Evolutionary conservation across 345 rosid species (phyloP).

Genomic region (Triadica sebifera): DNA sequence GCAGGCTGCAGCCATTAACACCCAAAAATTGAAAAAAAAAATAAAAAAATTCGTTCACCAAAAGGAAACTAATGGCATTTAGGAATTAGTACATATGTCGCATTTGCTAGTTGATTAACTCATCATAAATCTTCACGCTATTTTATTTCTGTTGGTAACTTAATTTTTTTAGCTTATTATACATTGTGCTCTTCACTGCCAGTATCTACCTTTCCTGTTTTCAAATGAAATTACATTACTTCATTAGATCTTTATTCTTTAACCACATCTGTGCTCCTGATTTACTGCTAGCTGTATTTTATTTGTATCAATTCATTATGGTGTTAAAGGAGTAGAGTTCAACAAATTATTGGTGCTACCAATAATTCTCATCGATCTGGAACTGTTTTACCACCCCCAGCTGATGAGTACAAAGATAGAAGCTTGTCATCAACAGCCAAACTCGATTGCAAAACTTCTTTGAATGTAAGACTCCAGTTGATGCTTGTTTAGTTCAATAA

Average conservation of each 20-base stretch:
- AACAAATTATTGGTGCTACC: constrained; percentile 25
- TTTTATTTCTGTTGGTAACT: neutral
- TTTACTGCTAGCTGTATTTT: neutral
- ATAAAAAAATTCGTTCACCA: neutral
- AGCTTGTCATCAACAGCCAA: constrained; percentile 10
- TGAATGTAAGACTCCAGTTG: constrained; percentile 15
- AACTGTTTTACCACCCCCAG: constrained; percentile 27
- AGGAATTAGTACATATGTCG: neutral
- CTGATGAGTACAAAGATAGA: constrained; percentile 19
- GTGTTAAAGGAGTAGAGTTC: constrained; percentile 31
- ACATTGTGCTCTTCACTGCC: neutral
- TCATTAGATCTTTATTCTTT: neutral
- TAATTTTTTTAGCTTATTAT: neutral
- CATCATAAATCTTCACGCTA: neutral
- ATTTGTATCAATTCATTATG: neutral
- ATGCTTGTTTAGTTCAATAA: neutral
- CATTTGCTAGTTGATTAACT: neutral
- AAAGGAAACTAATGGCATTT: neutral
- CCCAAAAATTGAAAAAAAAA: neutral
- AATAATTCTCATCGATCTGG: constrained; percentile 28
- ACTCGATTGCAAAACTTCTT: constrained; percentile 11
- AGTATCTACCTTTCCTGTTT: neutral
- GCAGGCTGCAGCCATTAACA: neutral
- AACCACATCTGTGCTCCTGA: neutral
- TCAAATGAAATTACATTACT: neutral